phyloP scores from a whole-genome alignment of 2,329 filamentous ascomycete species.

The Penicillium sp. region DNA sequence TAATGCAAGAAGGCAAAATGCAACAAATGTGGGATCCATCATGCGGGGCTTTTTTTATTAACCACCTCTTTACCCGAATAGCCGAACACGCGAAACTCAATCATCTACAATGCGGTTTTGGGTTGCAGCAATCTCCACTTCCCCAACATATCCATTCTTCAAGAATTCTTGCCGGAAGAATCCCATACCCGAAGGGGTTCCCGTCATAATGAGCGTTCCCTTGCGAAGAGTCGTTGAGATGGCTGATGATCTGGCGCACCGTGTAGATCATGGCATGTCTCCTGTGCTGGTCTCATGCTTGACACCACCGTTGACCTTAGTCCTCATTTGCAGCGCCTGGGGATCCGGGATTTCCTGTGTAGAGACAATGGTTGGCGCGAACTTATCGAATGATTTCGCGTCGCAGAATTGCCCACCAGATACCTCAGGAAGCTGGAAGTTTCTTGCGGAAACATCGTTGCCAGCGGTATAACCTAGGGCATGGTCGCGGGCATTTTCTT shows the following conservation, averaged over 20 bases:
- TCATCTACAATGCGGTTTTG: constrained; percentile 6
- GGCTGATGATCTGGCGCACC: constrained; percentile 36
- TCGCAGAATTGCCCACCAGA: constrained; percentile 41
- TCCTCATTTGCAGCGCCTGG: constrained; percentile 31
- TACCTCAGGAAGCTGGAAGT: constrained; percentile 29
- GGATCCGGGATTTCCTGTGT: constrained; percentile 32
- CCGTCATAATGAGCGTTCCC: constrained; percentile 45
- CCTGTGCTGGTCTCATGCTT: constrained; percentile 40
- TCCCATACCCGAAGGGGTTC: constrained; percentile 39
- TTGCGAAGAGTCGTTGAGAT: constrained; percentile 37
- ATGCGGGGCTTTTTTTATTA: not conserved
- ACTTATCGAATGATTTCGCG: constrained; percentile 42
- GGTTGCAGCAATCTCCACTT: constrained; percentile 7
- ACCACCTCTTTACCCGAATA: not conserved
- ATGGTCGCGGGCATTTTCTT: constrained; percentile 21
- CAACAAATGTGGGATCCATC: not conserved
- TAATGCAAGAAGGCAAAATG: not conserved
- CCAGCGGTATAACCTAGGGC: constrained; percentile 36
- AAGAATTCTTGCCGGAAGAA: constrained; percentile 14
- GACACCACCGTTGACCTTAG: constrained; percentile 38
- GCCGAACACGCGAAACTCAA: not conserved
- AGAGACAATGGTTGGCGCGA: constrained; percentile 36
- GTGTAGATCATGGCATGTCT: constrained; percentile 42
- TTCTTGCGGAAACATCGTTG: constrained; percentile 32
- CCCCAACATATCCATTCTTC: constrained; percentile 12